These are phyloP conservation scores for Suhomyces bolitotheri DNA, from an alignment of 1,139 yeast species.

Conservation along the genomic window DNA sequence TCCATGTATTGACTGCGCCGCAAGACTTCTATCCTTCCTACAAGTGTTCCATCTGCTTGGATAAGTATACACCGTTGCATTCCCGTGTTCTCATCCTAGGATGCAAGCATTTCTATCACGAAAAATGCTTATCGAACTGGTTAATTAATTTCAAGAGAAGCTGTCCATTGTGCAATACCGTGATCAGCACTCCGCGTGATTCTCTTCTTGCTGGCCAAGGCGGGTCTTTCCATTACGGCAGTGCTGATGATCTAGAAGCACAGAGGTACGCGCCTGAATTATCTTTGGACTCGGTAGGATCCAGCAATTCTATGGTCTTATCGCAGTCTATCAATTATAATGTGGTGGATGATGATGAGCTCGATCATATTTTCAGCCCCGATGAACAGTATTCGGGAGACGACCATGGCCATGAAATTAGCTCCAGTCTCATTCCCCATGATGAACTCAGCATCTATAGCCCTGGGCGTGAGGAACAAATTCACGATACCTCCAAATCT, in stretches of 20 bases:
- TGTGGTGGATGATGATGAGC: neutral
- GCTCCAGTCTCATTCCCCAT: too few species aligned
- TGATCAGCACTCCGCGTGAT: slow-evolving; percentile 9
- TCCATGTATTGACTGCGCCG: slow-evolving; percentile 33
- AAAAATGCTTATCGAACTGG: slow-evolving; percentile 48
- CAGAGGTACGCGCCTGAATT: slow-evolving; percentile 2
- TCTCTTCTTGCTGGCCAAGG: slow-evolving; percentile 23
- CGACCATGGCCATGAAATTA: neutral
- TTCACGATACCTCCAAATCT: neutral
- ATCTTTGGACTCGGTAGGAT: neutral
- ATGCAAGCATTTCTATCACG: slow-evolving; percentile 49
- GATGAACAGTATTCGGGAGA: slow-evolving; percentile 3
- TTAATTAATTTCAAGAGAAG: slow-evolving; percentile 44
- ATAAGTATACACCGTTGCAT: slow-evolving; percentile 36
- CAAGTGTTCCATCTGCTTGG: slow-evolving; percentile 51
- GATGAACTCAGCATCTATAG: neutral
- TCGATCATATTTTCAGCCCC: slow-evolving; percentile 6
- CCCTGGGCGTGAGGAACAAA: too few species aligned
- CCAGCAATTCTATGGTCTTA: neutral
- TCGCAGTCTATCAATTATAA: slow-evolving; percentile 1
- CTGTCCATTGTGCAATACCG: slow-evolving; percentile 47
- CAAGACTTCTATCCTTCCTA: slow-evolving; percentile 42
- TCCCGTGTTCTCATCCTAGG: slow-evolving; percentile 43
- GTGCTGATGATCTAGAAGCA: slow-evolving; percentile 11
- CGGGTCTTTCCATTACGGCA: slow-evolving; percentile 11